Evolutionary conservation across 352 stramenopile species (phyloP), one percentile per base, ranked within the genome.

Genomic region (Pythium angustatum): DNA sequence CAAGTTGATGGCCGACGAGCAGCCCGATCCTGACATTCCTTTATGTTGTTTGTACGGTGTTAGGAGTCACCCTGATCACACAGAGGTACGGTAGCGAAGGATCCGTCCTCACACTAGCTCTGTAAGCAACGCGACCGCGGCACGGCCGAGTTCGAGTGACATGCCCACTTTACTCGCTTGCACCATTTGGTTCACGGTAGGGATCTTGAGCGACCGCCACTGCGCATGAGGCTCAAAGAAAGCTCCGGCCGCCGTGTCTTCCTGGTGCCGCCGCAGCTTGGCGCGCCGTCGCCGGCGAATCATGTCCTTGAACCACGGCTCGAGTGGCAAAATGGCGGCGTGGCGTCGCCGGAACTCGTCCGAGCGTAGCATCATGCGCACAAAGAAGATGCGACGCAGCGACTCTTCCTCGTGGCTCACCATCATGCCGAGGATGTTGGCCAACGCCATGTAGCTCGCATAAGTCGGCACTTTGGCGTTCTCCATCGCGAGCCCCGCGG

Each of bases 331-430:
- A 30, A 77, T 79, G 0, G 72, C 72, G 27, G 69, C 72, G 55
- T 79, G 66, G 7, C 64, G 68, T 22, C 45, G 36, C 5, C 53
- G 40, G 55, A 83, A 83, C 28, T 80, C 75, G 6, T 77, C 66
- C 1, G 70, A 77, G 12, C 75, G 66, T 12, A 83, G 58, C 34
- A 73, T 70, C 62, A 72, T 78, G 2, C 72, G 69, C 21, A 77
- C 68, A 53, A 84, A 81, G 47, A 84, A 83, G 30, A 75, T 68
- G n/a, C 73, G 68, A 5, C 73, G 76, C 33, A 84, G 56, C 44
- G 71, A 75, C 60, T 84, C 76, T 57, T 83, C 73, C 68, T 84
- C 71, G 45, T 79, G 67, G 49, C 69, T 81, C 10, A 77, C 68
- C 73, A 84, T 72, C 64, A 76, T 76, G 11, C 68, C 76, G 5